Conservation (phyloP, 2,329 filamentous ascomycete species). For the Fusarium nanum region DNA sequence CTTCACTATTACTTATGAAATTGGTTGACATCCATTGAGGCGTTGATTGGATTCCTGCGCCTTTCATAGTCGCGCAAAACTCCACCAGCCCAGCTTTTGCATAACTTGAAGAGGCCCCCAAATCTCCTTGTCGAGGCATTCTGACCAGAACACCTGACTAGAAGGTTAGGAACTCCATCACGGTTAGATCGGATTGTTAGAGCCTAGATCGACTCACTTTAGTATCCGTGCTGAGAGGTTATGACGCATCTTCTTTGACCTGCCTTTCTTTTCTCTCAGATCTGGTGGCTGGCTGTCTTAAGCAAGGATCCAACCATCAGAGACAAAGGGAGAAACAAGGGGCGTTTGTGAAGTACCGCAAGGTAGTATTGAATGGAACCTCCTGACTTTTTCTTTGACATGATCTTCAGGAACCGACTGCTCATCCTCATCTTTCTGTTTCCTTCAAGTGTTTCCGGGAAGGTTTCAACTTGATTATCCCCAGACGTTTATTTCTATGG, state of each 20-base stretch:
- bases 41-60: conserved; percentile 40
- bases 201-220: conserved; percentile 4
- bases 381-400: conserved; percentile 2
- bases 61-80: conserved; percentile 22
- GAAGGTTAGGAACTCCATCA: conserved; percentile 12
- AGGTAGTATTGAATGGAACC: conserved; percentile 7
- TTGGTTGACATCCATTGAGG: conserved; percentile 4
- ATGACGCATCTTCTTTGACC: conserved; percentile 26
- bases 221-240: not conserved
- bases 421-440: conserved; percentile 35
- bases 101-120: conserved; percentile 25
- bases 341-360: not conserved
- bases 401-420: conserved; percentile 28
- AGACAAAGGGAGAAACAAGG: conserved; percentile 30
- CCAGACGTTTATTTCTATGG: conserved; percentile 23
- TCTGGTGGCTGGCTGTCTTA: conserved; percentile 35
- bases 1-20: conserved; percentile 28
- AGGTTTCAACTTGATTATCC: conserved; percentile 30
- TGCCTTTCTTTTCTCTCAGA: conserved; percentile 25
- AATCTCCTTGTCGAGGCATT: conserved; percentile 31
- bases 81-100: conserved; percentile 32
- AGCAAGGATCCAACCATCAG: conserved; percentile 31
- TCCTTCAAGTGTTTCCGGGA: conserved; percentile 30
- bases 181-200: conserved; percentile 20
- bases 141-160: conserved; percentile 2